Evolutionary conservation across 1,139 yeast species (phyloP), one percentile per base, ranked within the genome.

Genomic region (Nakaseomyces sp.): DNA sequence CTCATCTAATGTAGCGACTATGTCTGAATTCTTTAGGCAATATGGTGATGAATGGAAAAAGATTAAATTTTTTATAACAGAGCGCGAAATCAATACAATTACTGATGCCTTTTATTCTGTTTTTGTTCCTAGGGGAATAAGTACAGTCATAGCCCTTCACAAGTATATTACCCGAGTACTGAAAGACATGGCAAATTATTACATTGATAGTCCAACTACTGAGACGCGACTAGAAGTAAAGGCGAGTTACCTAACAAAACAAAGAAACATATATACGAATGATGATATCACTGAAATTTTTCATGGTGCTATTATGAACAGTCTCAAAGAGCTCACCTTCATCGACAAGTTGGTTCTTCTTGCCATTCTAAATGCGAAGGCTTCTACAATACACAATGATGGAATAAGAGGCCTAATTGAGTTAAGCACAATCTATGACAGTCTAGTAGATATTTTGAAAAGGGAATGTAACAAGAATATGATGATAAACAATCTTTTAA

Each of bases 281-380:
- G 26, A 35, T 20, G 38, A 35, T 16, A 20, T 35, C 8, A 35
- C 18, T 20, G 38, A 35, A 15, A 6, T 22, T 7, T 13, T 35
- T 10, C 18, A 35, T 13, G 38, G 28, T 16, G 18, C 28, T 3
- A 35, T 35, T 5, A 35, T 20, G 29, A 13, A 5, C n/a, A 35
- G 28, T 22, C 17, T 35, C 12, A 22, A 20, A 16, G 38, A 35
- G 17, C 28, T 35, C 5, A 35, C 28, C 5, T 35, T 35, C n/a
- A 22, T 35, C 26, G 38, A 35, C n/a, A 35, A 35, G 28, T 22
- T 35, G 13, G 38, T 35, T 6, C 18, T 35, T 18, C 18, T 35
- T 13, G 26, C 28, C 5, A 35, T 22, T n/a, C 18, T 35, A 22
- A 17, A 20, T 2, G 5, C 28, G 2, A 35, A 22, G 13, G 18